phyloP scores from a whole-genome alignment of 148 eudicot species.

The Tetragonia tetragonoides region DNA sequence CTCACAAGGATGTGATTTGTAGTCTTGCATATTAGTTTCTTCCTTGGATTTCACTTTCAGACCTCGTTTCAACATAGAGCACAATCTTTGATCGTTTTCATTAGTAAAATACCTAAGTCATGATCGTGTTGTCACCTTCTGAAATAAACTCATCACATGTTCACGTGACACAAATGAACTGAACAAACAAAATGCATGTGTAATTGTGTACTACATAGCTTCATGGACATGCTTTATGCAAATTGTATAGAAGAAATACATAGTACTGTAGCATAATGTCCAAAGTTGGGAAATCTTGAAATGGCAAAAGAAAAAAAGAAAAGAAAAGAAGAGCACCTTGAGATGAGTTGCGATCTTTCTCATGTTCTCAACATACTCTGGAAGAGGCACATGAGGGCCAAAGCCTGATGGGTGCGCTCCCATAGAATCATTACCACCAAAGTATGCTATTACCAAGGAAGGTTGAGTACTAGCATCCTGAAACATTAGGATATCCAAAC shows the following conservation, averaged over 20 bases:
- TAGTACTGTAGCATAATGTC: background rate
- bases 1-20: background rate
- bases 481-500: conserved; percentile 9
- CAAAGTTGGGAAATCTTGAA: background rate
- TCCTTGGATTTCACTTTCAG: background rate
- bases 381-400: conserved; percentile 95
- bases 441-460: conserved; percentile 73
- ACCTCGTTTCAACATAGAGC: background rate
- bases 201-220: background rate
- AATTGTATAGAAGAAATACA: background rate
- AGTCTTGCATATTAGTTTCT: background rate
- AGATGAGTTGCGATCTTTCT: conserved; percentile 77
- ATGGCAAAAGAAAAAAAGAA: background rate
- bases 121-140: background rate
- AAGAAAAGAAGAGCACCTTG: conserved; percentile 47
- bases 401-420: conserved; percentile 81
- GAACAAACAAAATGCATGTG: background rate
- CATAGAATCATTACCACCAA: conserved; percentile 97
- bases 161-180: background rate
- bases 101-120: too few relatives aligned
- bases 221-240: background rate
- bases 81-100: background rate
- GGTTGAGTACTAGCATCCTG: conserved; percentile 77
- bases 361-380: conserved; percentile 87
- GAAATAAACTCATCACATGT: background rate